Conservation (phyloP, 306 rosid genomes). For the Echinosophora koreensis region DNA sequence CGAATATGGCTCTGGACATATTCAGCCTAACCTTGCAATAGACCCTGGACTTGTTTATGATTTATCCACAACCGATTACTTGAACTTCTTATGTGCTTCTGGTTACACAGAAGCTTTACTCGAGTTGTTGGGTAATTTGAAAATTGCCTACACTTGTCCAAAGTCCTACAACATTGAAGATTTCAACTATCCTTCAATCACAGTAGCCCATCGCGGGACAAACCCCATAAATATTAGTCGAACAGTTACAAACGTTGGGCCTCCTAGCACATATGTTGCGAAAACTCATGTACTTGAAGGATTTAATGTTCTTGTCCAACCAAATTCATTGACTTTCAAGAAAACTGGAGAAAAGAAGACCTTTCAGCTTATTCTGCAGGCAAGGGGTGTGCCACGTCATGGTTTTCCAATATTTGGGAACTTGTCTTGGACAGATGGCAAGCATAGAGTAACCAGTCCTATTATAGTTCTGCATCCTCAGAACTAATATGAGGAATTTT, state of each 20-base stretch:
- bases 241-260: slow-evolving; percentile 57
- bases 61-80: slow-evolving; percentile 45
- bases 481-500: not conserved
- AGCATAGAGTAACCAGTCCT: slow-evolving; percentile 53
- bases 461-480: slow-evolving; percentile 25
- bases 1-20: slow-evolving; percentile 59
- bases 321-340: slow-evolving; percentile 43
- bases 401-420: not conserved
- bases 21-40: slow-evolving; percentile 54
- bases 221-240: slow-evolving; percentile 38
- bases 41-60: slow-evolving; percentile 63
- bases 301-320: slow-evolving; percentile 44
- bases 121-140: no score
- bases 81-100: slow-evolving; percentile 60
- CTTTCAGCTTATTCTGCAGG: slow-evolving; percentile 44
- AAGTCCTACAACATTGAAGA: slow-evolving; percentile 35
- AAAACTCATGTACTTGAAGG: slow-evolving; percentile 40
- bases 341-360: slow-evolving; percentile 53
- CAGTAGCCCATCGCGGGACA: slow-evolving; percentile 39
- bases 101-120: slow-evolving; percentile 44
- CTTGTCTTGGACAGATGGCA: slow-evolving; percentile 52
- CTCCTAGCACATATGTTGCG: slow-evolving; percentile 49
- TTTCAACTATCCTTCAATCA: slow-evolving; percentile 63
- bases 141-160: slow-evolving; percentile 31
- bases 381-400: not conserved